phyloP scores from a whole-genome alignment of 75 land plant species.

The Pinus tabuliformis region DNA sequence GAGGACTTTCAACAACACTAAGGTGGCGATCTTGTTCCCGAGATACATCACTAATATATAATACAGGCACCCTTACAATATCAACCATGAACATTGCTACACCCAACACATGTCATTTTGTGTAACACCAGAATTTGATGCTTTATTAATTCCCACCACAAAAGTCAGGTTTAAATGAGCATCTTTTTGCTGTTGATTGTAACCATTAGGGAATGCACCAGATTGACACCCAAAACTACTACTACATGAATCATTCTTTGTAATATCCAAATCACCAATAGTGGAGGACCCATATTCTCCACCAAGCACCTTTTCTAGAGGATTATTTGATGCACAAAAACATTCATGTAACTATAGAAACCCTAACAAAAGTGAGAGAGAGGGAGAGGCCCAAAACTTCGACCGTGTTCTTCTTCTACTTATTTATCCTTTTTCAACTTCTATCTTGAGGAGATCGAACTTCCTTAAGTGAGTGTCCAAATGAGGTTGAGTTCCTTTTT shows the following conservation, averaged over 20 bases:
- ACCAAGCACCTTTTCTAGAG: conserved; percentile 38
- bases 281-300: conserved; percentile 64
- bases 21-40: conserved; percentile 96
- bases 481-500: too few species aligned
- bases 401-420: too few species aligned
- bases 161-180: conserved; percentile 41
- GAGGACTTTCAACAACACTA: conserved; percentile 84
- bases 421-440: too few species aligned
- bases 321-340: conserved; percentile 56
- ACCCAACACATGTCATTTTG: conserved; percentile 96
- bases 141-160: conserved; percentile 87
- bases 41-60: conserved; percentile 95
- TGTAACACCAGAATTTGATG: conserved; percentile 96
- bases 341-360: conserved; percentile 33
- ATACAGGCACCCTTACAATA: conserved; percentile 90
- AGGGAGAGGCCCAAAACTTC: too few species aligned
- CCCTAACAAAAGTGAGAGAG: too few species aligned
- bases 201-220: conserved; percentile 24
- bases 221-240: conserved; percentile 28
- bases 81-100: conserved; percentile 99
- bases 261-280: conserved; percentile 56
- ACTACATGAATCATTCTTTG: conserved; percentile 77
- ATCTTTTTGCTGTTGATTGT: conserved; percentile 15
- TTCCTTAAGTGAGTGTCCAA: too few species aligned
- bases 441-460: too few species aligned